Percentiles rank a stretch among this genome's conserved stretches.
Evolutionary conservation across 164 flowering plant species (phyloP).

Genomic region (Magnolia changhungtana): DNA sequence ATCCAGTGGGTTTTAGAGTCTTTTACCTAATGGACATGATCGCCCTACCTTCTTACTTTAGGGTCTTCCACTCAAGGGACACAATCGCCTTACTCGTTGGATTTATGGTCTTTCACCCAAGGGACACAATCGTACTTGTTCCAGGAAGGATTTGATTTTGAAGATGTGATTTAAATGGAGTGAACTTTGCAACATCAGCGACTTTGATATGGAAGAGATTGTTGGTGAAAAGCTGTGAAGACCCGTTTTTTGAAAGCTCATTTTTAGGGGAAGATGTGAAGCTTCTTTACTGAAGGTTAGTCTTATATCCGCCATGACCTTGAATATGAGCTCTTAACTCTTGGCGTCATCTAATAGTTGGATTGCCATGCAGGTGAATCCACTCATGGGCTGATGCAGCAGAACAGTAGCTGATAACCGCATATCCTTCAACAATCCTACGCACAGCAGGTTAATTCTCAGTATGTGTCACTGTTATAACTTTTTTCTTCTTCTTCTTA

Average conservation of each 20-base stretch:
- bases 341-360: background rate
- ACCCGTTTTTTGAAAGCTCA: slow-evolving; percentile 55
- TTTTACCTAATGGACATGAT: no score
- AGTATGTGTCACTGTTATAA: background rate
- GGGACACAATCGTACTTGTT: slow-evolving; percentile 53
- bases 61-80: no score
- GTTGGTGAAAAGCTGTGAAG: slow-evolving; percentile 48
- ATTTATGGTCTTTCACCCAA: no score
- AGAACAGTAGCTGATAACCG: background rate
- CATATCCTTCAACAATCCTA: background rate
- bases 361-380: slow-evolving; percentile 1
- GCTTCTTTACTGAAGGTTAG: slow-evolving; percentile 57
- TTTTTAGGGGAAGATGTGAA: slow-evolving; percentile 49
- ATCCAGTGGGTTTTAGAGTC: no score
- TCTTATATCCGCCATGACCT: background rate
- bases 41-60: no score
- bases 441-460: background rate
- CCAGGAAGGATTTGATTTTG: slow-evolving; percentile 65
- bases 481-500: background rate
- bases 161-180: slow-evolving; percentile 95
- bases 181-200: slow-evolving; percentile 34
- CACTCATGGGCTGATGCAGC: slow-evolving; percentile 1
- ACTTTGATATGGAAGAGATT: slow-evolving; percentile 49
- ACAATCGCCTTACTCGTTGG: no score
- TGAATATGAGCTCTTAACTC: background rate